These are phyloP conservation scores for Tricladium varicosporioides DNA, from an alignment of 2,329 filamentous ascomycete species.

Conservation along the genomic window DNA sequence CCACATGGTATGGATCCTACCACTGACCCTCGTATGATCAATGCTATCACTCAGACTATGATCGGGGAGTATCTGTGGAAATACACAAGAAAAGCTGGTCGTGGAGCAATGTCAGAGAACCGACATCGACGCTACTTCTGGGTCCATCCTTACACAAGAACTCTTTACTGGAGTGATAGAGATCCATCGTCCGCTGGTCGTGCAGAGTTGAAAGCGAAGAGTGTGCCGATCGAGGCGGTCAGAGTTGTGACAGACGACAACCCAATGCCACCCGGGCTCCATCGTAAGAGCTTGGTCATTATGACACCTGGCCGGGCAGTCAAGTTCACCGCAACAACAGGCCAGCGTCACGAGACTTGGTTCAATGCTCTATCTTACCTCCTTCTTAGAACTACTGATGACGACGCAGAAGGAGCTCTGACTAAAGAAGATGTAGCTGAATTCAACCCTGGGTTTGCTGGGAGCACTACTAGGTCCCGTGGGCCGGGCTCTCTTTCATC, in stretches of 20 bases:
- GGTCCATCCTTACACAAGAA: slow-evolving; percentile 96
- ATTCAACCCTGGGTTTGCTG: slow-evolving; percentile 66
- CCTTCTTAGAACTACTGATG: slow-evolving; percentile 71
- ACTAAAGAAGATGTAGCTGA: slow-evolving; percentile 67
- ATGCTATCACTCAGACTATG: slow-evolving; percentile 99
- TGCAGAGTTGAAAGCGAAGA: slow-evolving; percentile 76
- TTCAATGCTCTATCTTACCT: slow-evolving; percentile 96
- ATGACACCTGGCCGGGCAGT: slow-evolving; percentile 84
- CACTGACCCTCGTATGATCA: slow-evolving; percentile 96
- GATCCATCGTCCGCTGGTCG: slow-evolving; percentile 81
- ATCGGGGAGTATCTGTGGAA: slow-evolving; percentile 99
- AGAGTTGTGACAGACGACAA: slow-evolving; percentile 93
- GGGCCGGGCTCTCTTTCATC: slow-evolving; percentile 70
- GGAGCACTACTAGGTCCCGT: slow-evolving; percentile 46
- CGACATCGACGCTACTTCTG: slow-evolving; percentile 96
- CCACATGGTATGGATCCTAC: slow-evolving; percentile 62
- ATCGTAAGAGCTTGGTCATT: slow-evolving; percentile 89
- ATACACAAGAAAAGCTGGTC: slow-evolving; percentile 92
- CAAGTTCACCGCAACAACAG: slow-evolving; percentile 92
- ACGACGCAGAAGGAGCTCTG: slow-evolving; percentile 53
- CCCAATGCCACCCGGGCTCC: slow-evolving; percentile 88
- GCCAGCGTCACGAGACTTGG: slow-evolving; percentile 96
- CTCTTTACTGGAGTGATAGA: slow-evolving; percentile 92
- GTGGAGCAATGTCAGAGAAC: slow-evolving; percentile 82
- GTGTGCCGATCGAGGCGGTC: slow-evolving; percentile 86